phyloP scores from a whole-genome alignment of 257 asterid genomes.

The Ballota nigra region DNA sequence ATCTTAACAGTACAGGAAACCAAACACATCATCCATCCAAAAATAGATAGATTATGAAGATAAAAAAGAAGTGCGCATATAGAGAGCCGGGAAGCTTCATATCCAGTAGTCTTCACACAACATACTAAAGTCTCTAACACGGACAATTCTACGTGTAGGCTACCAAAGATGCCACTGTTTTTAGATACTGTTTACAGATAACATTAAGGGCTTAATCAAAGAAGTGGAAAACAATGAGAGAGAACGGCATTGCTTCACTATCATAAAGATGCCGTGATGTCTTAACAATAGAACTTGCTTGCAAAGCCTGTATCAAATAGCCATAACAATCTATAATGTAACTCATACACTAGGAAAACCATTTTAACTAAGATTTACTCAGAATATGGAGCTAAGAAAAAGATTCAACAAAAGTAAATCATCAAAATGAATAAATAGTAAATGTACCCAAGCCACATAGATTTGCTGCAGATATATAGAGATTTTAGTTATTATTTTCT shows the following conservation, averaged over 20 bases:
- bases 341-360: not conserved
- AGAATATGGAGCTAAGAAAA: not conserved
- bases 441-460: not conserved
- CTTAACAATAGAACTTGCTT: not conserved
- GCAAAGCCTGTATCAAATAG: slow-evolving; percentile 6
- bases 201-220: not conserved
- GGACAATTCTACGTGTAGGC: not conserved
- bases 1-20: not conserved
- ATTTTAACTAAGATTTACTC: not conserved
- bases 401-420: not conserved
- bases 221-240: not conserved
- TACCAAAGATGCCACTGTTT: not conserved
- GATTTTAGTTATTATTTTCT: not conserved
- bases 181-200: not conserved
- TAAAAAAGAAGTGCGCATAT: not conserved
- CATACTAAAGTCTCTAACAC: not conserved
- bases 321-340: not conserved
- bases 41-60: not conserved
- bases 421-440: not conserved
- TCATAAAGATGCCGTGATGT: not conserved
- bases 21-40: not conserved
- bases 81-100: not conserved
- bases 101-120: not conserved
- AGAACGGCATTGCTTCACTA: slow-evolving; percentile 1
- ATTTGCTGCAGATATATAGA: not conserved